Base-by-base conservation (phyloP, 495 filamentous ascomycete genomes). In the Neurospora cerealis region DNA sequence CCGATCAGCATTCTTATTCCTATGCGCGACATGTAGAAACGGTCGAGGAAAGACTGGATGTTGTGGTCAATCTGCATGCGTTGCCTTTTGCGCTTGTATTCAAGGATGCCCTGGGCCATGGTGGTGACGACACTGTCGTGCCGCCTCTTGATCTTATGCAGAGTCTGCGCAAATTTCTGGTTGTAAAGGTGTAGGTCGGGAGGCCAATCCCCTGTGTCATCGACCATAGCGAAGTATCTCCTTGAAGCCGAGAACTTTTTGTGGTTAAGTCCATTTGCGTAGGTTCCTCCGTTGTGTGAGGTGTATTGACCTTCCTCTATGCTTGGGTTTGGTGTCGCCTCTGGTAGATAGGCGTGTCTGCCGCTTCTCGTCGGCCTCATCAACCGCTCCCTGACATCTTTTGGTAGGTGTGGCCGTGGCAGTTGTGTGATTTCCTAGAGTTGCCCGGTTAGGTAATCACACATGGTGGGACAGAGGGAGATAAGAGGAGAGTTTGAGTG, bases 1-100 rank as follows among this genome's bases (percentile, higher is more conserved):
- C 96, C 96, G 72, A 99, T 97, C 17, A 99, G 88, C 96, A 99
- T 99, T 74, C 96, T 93, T 72, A 99, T 99, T 75, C 96, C 96
- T 75, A 99, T 99, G n/a, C 96, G 94, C 41, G 94, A 97, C 96
- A 99, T 99, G 85, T 99, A 99, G 80, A 99, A 99, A 70, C 96
- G 92, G 83, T 99, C 96, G 72, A 99, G 90, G 84, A 99, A 99
- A 70, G 91, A 89, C 80, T 99, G 96, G 70, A 99, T 97, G 71
- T 93, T 96, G 72, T 93, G 91, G 83, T 98, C 96, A 79, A 99
- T 99, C 80, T 98, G 96, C 92, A 98, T 95, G 60, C 96, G 89
- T 85, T 99, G 96, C 72, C 93, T 90, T 79, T 91, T 96, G 60
- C 96, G 92, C 83, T 99, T 99, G 86, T 96, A 99, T 83, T 99